phyloP scores from a whole-genome alignment of 768 basidiomycete species.

The Collybiopsis luxurians region DNA sequence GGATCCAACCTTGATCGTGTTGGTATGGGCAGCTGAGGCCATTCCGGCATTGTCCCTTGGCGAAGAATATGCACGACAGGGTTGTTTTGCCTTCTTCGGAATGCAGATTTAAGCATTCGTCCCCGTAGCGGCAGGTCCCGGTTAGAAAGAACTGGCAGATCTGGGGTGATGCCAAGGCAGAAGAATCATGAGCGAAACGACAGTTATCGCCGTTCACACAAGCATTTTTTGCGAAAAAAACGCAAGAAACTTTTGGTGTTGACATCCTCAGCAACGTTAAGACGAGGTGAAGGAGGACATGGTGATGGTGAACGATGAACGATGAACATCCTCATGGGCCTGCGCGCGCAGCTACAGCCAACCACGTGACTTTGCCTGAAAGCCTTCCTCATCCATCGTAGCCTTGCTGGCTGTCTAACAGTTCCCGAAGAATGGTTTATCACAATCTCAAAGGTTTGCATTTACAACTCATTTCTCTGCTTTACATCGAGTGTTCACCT shows the following conservation, averaged over 20 bases:
- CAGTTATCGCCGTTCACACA: slow-evolving; percentile 7
- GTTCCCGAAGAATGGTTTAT: slow-evolving; percentile 76
- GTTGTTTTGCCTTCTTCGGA: background rate
- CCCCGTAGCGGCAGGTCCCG: slow-evolving; percentile 23
- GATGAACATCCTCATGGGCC: no score
- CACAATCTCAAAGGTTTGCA: slow-evolving; percentile 84
- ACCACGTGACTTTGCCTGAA: background rate
- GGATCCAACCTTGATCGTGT: slow-evolving; percentile 14
- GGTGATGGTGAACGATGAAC: no score
- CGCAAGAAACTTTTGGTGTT: background rate
- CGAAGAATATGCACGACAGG: slow-evolving; percentile 22
- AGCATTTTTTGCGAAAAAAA: slow-evolving; percentile 4
- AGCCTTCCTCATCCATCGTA: background rate
- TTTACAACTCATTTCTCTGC: slow-evolving; percentile 25
- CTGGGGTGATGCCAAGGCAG: background rate
- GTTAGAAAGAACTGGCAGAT: slow-evolving; percentile 20
- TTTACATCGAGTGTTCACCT: slow-evolving; percentile 21
- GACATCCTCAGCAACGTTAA: background rate
- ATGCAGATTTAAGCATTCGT: slow-evolving; percentile 16
- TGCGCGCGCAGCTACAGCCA: background rate
- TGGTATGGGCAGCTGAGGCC: slow-evolving; percentile 22
- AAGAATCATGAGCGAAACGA: slow-evolving; percentile 4
- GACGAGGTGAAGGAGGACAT: slow-evolving; percentile 1
- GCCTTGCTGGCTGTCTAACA: no score
- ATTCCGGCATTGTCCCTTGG: slow-evolving; percentile 23